Conservation (phyloP, 1,139 yeast genomes). For the Suhomyces anneliseae region DNA sequence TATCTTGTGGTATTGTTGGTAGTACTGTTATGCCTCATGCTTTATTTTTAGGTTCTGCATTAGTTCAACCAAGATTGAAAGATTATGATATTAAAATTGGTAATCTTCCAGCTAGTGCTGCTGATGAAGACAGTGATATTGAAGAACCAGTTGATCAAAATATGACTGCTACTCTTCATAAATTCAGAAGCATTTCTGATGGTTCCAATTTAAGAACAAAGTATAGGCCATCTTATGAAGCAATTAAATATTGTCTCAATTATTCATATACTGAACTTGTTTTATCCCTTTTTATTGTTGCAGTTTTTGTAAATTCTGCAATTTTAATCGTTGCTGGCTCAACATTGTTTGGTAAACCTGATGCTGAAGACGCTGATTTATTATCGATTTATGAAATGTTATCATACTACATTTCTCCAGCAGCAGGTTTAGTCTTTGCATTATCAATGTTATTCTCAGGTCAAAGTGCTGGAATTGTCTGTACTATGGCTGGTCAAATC, state of each 20-base stretch:
- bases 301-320: slow-evolving; percentile 77
- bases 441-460: slow-evolving; percentile 74
- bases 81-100: slow-evolving; percentile 61
- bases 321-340: slow-evolving; percentile 76
- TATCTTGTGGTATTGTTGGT: slow-evolving; percentile 74
- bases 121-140: slow-evolving; percentile 2
- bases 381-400: slow-evolving; percentile 67
- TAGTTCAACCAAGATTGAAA: slow-evolving; percentile 71
- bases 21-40: slow-evolving; percentile 88
- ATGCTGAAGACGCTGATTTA: slow-evolving; percentile 71
- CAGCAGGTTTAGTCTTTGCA: slow-evolving; percentile 77
- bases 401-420: slow-evolving; percentile 58
- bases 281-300: slow-evolving; percentile 69
- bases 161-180: slow-evolving; percentile 27
- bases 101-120: slow-evolving; percentile 8
- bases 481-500: slow-evolving; percentile 86
- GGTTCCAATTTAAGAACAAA: slow-evolving; percentile 25
- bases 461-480: slow-evolving; percentile 81
- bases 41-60: slow-evolving; percentile 69
- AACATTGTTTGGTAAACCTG: slow-evolving; percentile 63
- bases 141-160: slow-evolving; percentile 21
- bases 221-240: slow-evolving; percentile 63
- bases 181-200: slow-evolving; percentile 38
- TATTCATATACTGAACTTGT: slow-evolving; percentile 66
- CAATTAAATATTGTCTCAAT: slow-evolving; percentile 65